phyloP scores from a whole-genome alignment of 805 yeast genomes.

The Myxozyma neotropica region DNA sequence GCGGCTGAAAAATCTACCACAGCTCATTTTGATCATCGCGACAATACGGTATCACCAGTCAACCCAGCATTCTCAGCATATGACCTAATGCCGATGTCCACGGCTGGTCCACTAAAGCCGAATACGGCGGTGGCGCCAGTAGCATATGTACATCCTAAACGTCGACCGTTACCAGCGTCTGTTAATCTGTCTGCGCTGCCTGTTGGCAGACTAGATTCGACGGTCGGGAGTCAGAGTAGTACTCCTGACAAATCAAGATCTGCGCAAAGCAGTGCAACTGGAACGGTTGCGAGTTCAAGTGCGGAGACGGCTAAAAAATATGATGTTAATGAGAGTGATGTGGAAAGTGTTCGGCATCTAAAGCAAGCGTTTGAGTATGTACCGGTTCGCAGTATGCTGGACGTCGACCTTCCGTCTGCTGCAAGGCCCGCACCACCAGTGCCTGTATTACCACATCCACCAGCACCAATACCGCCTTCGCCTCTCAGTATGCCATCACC shows the following conservation, averaged over 20 bases:
- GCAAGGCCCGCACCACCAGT: not conserved
- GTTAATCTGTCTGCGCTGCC: slow-evolving; percentile 2
- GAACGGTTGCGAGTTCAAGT: too few relatives aligned
- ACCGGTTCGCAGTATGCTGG: not conserved
- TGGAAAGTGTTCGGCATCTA: not conserved
- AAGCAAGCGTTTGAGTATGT: not conserved
- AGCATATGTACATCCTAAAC: slow-evolving; percentile 8
- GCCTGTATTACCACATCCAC: not conserved
- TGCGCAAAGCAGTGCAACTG: too few relatives aligned
- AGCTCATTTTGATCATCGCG: not conserved
- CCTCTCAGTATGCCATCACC: not conserved
- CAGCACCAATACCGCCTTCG: slow-evolving; percentile 2
- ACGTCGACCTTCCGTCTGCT: not conserved
- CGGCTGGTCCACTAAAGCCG: not conserved
- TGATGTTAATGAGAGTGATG: not conserved
- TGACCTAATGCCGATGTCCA: not conserved
- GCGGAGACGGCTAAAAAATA: too few relatives aligned
- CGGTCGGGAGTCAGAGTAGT: too few relatives aligned
- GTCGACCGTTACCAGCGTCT: slow-evolving; percentile 18
- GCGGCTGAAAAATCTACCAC: not conserved
- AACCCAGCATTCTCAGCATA: too few relatives aligned
- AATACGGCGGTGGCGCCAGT: not conserved
- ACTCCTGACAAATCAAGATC: too few relatives aligned
- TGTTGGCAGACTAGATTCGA: not conserved
- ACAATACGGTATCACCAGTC: too few relatives aligned